phyloP scores from a whole-genome alignment of 192 early-diverging fungal species.

The Mortierella alpina region DNA sequence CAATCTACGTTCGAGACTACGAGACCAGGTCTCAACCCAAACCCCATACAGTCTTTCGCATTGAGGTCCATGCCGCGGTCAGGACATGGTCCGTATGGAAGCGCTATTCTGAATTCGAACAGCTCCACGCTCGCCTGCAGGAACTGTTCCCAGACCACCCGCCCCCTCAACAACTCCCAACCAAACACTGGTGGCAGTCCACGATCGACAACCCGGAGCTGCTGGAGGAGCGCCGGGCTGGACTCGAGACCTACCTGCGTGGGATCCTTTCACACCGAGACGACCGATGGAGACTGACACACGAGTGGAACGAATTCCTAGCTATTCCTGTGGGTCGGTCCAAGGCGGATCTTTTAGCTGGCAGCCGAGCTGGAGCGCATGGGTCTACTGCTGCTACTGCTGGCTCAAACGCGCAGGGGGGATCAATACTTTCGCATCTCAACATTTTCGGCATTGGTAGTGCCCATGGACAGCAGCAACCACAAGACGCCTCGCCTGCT shows the following conservation, averaged over 20 bases:
- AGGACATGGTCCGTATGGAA: constrained; percentile 91
- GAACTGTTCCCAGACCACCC: constrained; percentile 74
- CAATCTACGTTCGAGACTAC: constrained; percentile 63
- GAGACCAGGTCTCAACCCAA: constrained; percentile 66
- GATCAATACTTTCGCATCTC: constrained; percentile 40
- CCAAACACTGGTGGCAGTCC: constrained; percentile 76
- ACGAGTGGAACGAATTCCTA: constrained; percentile 81
- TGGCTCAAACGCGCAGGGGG: constrained; percentile 11
- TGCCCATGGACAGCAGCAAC: constrained; percentile 8
- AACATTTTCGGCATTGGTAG: constrained; percentile 57
- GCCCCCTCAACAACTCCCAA: constrained; percentile 74
- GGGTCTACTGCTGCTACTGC: constrained; percentile 15
- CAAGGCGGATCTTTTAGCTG: constrained; percentile 34
- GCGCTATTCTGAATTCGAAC: constrained; percentile 85
- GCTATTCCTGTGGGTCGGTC: constrained; percentile 69
- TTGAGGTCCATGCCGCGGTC: constrained; percentile 81
- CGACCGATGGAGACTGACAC: constrained; percentile 79
- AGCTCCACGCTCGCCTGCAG: constrained; percentile 70
- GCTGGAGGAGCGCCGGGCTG: constrained; percentile 79
- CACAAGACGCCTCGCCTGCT: constrained; percentile 8
- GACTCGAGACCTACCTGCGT: constrained; percentile 83
- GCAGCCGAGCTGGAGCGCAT: background rate
- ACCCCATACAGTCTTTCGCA: constrained; percentile 77
- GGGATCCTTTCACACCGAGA: constrained; percentile 78
- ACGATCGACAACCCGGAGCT: constrained; percentile 68